Evolutionary conservation across 441 rosid genomes (phyloP), one percentile per base, ranked within the genome.

Genomic region (Erodium texanum): DNA sequence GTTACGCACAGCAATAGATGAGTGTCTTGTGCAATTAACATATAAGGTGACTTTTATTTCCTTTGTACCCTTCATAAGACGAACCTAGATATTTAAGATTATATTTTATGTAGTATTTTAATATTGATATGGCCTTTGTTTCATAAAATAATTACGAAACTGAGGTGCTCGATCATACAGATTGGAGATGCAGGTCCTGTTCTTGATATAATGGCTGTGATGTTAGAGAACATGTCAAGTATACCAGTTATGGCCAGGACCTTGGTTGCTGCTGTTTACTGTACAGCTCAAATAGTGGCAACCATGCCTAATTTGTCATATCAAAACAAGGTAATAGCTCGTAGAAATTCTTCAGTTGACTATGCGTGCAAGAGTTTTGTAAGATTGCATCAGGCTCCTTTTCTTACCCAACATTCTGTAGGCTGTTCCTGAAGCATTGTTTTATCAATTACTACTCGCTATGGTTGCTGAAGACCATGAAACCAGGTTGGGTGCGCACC

Each of bases 151-250:
- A 58, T 58, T 58, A 29, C 16, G 10, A 56, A 56, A 56, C 62
- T 56, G 62, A 56, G 62, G 62, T 20, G 62, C 62, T 9, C 34
- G 1, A 16, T 18, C 34, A 19, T 32, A 54, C 79, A 92, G 98
- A 90, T 95, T 68, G 98, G 99, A 79, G 96, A 95, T 78, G 93
- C 97, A 52, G 92, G 96, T 66, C 93, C 96, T 27, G 82, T 90
- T 76, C 93, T 95, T 73, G 95, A 90, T 74, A 80, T 86, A 24
- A 89, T 90, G 97, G 96, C 98, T 71, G 82, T 79, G 75, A 92
- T 90, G 92, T 77, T 95, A 84, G 98, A 92, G 83, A 92, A 89
- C 77, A 85, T 90, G 71, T 89, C 98, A 70, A 82, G 80, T 78
- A 74, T 87, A 77, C 78, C 89, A 29, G 85, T 83, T 65, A 83